These are phyloP conservation scores for Ogataea nakhonphanomensis DNA, from an alignment of 805 yeast species.

Conservation along the genomic window DNA sequence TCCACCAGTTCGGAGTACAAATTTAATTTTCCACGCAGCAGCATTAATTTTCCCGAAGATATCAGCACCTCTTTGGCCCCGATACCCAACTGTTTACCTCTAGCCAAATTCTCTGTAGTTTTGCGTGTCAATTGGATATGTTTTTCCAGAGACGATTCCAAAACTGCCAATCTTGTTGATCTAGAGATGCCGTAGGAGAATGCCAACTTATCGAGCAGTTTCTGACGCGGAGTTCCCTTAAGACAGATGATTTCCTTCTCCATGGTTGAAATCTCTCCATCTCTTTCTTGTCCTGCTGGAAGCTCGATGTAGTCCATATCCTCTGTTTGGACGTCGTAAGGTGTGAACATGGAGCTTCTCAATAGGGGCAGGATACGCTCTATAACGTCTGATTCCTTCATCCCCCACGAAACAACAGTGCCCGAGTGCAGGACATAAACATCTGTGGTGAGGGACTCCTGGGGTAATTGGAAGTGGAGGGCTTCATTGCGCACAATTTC, in stretches of 20 bases:
- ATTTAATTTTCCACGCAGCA: slow-evolving; percentile 78
- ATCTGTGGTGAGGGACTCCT: slow-evolving; percentile 38
- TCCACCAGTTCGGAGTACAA: slow-evolving; percentile 85
- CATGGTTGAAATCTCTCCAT: slow-evolving; percentile 31
- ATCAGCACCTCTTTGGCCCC: slow-evolving; percentile 60
- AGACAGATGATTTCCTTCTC: slow-evolving; percentile 69
- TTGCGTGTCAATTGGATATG: slow-evolving; percentile 61
- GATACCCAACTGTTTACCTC: slow-evolving; percentile 52
- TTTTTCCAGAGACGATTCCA: slow-evolving; percentile 69
- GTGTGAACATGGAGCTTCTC: slow-evolving; percentile 42
- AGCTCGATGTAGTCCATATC: slow-evolving; percentile 71
- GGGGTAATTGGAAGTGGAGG: slow-evolving; percentile 45
- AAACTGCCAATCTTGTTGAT: slow-evolving; percentile 77
- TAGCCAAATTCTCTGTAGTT: slow-evolving; percentile 63
- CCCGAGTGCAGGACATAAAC: slow-evolving; percentile 73
- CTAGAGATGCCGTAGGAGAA: slow-evolving; percentile 85
- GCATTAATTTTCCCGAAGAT: slow-evolving; percentile 70
- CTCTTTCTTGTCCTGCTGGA: slow-evolving; percentile 32
- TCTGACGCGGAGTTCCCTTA: slow-evolving; percentile 48
- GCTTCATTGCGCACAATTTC: slow-evolving; percentile 52
- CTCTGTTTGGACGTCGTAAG: slow-evolving; percentile 65
- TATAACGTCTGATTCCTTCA: slow-evolving; percentile 51
- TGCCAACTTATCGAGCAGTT: slow-evolving; percentile 75
- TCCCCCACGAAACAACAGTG: slow-evolving; percentile 80
- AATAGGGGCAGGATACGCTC: slow-evolving; percentile 52